These are phyloP conservation scores for Zanthoxylum bungeanum DNA, from an alignment of 345 rosid genomes.

Conservation along the genomic window DNA sequence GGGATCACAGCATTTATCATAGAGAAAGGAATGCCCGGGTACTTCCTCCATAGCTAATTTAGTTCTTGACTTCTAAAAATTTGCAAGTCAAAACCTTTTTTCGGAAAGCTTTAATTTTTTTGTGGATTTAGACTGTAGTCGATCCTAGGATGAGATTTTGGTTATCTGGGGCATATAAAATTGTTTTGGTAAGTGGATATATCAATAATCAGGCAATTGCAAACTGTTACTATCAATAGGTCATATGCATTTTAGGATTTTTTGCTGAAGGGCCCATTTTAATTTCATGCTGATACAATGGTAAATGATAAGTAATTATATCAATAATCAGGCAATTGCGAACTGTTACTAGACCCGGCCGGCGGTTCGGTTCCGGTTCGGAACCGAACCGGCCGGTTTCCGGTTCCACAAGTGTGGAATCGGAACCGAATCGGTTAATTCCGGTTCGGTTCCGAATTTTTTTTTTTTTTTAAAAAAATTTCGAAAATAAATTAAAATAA, in stretches of 20 bases:
- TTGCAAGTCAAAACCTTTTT: neutral
- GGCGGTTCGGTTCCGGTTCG: too few relatives aligned
- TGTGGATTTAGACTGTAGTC: neutral
- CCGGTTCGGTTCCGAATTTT: too few relatives aligned
- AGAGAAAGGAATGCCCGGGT: slow-evolving; percentile 96
- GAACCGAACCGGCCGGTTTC: too few relatives aligned
- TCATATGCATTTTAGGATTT: neutral
- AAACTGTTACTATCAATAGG: neutral
- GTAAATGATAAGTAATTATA: neutral
- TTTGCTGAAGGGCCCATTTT: neutral
- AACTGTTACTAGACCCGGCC: too few relatives aligned
- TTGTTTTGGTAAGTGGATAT: neutral
- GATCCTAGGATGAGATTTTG: neutral
- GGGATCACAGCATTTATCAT: slow-evolving; percentile 92
- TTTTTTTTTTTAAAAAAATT: too few relatives aligned
- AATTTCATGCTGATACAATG: neutral
- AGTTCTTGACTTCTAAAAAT: neutral
- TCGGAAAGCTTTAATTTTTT: neutral
- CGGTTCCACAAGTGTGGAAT: too few relatives aligned
- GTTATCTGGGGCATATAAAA: neutral
- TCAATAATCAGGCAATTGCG: too few relatives aligned
- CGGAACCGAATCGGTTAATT: too few relatives aligned
- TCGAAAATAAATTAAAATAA: too few relatives aligned
- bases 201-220: neutral
- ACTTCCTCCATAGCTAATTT: slow-evolving; percentile 18